These are phyloP conservation scores for Chlamydomonas asymmetrica DNA, from an alignment of 139 green algal species.

Conservation along the genomic window DNA sequence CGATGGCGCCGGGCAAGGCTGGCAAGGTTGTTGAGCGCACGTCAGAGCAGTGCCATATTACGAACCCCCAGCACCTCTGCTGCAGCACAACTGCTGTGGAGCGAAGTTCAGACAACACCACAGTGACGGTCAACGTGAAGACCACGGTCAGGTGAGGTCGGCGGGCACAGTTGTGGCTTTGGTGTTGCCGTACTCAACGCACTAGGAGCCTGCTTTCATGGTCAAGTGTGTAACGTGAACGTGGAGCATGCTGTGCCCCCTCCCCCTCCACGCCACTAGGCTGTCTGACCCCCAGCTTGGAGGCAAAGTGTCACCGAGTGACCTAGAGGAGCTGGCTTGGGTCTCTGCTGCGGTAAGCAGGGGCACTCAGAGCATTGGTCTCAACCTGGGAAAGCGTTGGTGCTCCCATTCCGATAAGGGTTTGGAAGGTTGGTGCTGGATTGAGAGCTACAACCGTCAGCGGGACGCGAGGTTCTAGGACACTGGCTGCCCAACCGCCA, in stretches of 20 bases:
- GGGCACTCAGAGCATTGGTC: neutral
- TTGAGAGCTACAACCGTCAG: too few species aligned
- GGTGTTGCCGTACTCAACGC: neutral
- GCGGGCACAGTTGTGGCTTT: too few species aligned
- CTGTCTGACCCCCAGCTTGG: constrained; percentile 2
- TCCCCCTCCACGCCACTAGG: neutral
- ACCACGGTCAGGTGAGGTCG: constrained; percentile 31
- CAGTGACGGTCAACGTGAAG: constrained; percentile 25
- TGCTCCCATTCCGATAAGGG: too few species aligned
- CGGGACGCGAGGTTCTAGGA: constrained; percentile 21
- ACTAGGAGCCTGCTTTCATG: neutral
- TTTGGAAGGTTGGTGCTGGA: too few species aligned
- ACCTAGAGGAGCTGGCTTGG: constrained; percentile 38
- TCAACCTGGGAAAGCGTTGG: constrained; percentile 1
- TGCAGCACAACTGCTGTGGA: constrained; percentile 39
- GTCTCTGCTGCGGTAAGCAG: constrained; percentile 39
- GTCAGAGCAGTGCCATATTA: constrained; percentile 7
- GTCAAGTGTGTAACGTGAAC: neutral
- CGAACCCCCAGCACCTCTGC: constrained; percentile 28
- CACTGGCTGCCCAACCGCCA: too few species aligned
- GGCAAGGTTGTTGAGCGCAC: too few species aligned
- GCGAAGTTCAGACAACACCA: constrained; percentile 6
- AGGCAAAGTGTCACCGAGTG: constrained; percentile 11
- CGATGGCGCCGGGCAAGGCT: too few species aligned
- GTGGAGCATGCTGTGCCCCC: neutral